phyloP scores from a whole-genome alignment of 257 asterid species.

The Catharanthus roseus region DNA sequence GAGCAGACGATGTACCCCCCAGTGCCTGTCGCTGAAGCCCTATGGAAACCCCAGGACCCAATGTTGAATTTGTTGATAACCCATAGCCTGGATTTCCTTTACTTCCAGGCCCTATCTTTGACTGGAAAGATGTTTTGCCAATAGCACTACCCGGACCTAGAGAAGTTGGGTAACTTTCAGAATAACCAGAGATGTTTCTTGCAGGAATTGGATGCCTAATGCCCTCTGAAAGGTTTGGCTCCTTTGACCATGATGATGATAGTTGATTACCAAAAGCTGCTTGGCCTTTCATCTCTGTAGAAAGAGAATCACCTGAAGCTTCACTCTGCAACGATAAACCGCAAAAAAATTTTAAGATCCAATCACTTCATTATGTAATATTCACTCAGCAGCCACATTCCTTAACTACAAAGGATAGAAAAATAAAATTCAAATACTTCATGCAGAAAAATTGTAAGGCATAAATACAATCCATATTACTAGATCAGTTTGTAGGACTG shows the following conservation, averaged over 20 bases:
- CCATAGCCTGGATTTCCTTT: slow-evolving; percentile 36
- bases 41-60: slow-evolving; percentile 29
- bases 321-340: slow-evolving; percentile 33
- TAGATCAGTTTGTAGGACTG: too few species aligned
- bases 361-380: background rate
- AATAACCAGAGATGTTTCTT: slow-evolving; percentile 29
- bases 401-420: background rate
- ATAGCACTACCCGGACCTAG: slow-evolving; percentile 25
- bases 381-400: background rate
- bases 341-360: background rate
- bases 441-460: background rate
- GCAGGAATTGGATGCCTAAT: slow-evolving; percentile 29
- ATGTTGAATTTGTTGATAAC: slow-evolving; percentile 25
- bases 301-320: slow-evolving; percentile 49
- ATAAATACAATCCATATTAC: background rate
- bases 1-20: slow-evolving; percentile 35
- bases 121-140: slow-evolving; percentile 33
- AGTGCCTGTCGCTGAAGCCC: slow-evolving; percentile 35
- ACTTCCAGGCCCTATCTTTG: slow-evolving; percentile 35
- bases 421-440: background rate
- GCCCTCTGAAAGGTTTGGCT: slow-evolving; percentile 32
- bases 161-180: slow-evolving; percentile 43
- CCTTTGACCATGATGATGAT: slow-evolving; percentile 44
- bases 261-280: slow-evolving; percentile 34
- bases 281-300: slow-evolving; percentile 40